Conservation (phyloP, 768 basidiomycete species). For the Podaxis sp. region DNA sequence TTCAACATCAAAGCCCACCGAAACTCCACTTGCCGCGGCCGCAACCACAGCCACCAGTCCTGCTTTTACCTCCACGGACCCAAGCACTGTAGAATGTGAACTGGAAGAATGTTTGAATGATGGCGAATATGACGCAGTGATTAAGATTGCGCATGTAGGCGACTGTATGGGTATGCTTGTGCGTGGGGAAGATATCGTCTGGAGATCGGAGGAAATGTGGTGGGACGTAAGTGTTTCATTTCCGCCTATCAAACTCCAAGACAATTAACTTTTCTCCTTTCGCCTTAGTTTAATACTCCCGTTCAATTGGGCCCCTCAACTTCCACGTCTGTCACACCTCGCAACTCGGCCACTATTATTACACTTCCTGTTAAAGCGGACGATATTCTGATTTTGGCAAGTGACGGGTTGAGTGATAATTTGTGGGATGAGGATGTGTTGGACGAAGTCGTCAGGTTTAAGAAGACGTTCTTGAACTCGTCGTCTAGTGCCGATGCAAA, state of each 20-base stretch:
- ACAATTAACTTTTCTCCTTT: background rate
- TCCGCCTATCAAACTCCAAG: background rate
- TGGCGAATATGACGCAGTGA: constrained; percentile 49
- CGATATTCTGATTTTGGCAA: constrained; percentile 79
- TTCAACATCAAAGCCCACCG: background rate
- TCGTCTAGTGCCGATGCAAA: background rate
- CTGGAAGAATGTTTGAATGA: background rate
- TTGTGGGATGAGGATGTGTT: constrained; percentile 87
- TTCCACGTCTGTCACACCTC: constrained; percentile 26
- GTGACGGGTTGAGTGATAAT: constrained; percentile 84
- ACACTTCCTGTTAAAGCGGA: constrained; percentile 67
- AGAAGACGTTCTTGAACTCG: constrained; percentile 20
- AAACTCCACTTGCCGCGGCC: constrained; percentile 6
- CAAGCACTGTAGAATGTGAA: constrained; percentile 7
- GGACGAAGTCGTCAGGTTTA: constrained; percentile 73
- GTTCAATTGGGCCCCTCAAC: constrained; percentile 43
- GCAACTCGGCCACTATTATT: constrained; percentile 62
- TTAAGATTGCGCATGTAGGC: constrained; percentile 83
- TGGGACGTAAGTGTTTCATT: constrained; percentile 55
- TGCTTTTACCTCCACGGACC: background rate
- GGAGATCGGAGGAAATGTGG: constrained; percentile 94
- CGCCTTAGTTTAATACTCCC: constrained; percentile 40
- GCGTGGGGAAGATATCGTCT: constrained; percentile 73
- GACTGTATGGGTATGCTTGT: constrained; percentile 90
- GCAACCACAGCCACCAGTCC: constrained; percentile 14